Evolutionary conservation across 2,329 filamentous ascomycete genomes (phyloP), one percentile per base, ranked within the genome.

Genomic region (Byssochlamys sp.): DNA sequence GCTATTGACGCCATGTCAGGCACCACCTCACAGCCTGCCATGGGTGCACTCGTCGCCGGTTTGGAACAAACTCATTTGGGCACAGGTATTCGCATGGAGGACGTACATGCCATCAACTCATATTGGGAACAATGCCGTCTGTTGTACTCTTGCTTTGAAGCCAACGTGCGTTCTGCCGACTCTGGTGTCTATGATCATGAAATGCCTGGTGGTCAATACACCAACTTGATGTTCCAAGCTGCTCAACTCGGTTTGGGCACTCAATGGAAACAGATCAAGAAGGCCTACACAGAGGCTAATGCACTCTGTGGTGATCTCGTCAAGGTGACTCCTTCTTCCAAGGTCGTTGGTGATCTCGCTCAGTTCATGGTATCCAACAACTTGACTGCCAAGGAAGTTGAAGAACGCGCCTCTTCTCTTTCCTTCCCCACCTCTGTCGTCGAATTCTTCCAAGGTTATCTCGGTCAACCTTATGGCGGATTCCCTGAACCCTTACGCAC

Each of bases 301-400:
- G 89, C 95, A 65, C 83, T 99, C 54, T 89, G 99, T 35, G 94
- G 94, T 59, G 94, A 99, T 70, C 95, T 99, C 64, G 92, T 99
- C 82, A 99, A 99, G 83, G 94, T 99, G 69, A 99, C 94, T 0
- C 94, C 94, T 33, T 97, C 94, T 14, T 97, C 92, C 73, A 99
- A 99, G 85, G 94, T 99, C 51, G 94, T 97, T 48, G 94, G 94
- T 74, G 94, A 99, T 74, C 80, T 99, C 67, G 94, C 94, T 24
- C 94, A 99, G 74, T 99, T 97, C 80, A 99, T 99, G 91, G 94
- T 99, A 52, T 95, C 92, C 65, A 99, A 99, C 82, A 90, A 91
- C 73, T 84, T 99, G 26, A 83, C 81, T 49, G 80, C 86, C 27
- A 84, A 96, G 65, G 91, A 95, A 66, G 91, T 97, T 59, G 81